Evolutionary conservation across 495 filamentous ascomycete genomes (phyloP).

Genomic region (Talaromyces proteolyticus): DNA sequence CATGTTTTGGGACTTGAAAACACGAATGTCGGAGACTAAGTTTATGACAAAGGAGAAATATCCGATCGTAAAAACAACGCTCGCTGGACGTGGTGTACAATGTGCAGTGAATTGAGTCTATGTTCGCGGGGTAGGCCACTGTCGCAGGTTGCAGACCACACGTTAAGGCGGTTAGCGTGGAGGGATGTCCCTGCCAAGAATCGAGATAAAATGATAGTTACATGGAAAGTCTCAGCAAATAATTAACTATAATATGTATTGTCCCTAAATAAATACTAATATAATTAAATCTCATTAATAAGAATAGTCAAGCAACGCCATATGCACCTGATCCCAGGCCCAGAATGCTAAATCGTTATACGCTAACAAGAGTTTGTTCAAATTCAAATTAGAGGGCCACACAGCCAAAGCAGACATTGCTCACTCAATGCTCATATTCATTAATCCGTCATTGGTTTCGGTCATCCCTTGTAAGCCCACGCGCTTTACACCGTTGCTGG

Average conservation of each 20-base stretch:
- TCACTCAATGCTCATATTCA: slow-evolving; percentile 94
- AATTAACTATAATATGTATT: neutral
- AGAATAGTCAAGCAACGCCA: too few species aligned
- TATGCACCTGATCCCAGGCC: too few species aligned
- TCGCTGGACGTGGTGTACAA: neutral
- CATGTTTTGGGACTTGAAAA: too few species aligned
- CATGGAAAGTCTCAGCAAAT: neutral
- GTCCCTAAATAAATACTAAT: neutral
- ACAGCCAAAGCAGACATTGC: neutral
- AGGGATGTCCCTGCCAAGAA: neutral
- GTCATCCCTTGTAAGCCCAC: slow-evolving; percentile 93
- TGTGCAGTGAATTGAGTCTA: neutral
- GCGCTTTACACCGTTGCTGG: slow-evolving; percentile 48
- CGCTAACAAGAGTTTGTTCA: neutral
- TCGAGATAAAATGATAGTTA: neutral
- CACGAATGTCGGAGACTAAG: too few species aligned
- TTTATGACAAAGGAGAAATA: too few species aligned
- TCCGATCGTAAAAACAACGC: too few species aligned
- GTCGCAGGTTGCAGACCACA: too few species aligned
- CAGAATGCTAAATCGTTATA: neutral
- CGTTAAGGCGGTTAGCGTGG: neutral
- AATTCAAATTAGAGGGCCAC: neutral
- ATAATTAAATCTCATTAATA: too few species aligned
- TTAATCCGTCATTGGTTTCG: slow-evolving; percentile 90
- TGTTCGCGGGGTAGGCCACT: neutral